Evolutionary conservation across 2,329 filamentous ascomycete species (phyloP).

Genomic region (Aspergillus costaricaensis): DNA sequence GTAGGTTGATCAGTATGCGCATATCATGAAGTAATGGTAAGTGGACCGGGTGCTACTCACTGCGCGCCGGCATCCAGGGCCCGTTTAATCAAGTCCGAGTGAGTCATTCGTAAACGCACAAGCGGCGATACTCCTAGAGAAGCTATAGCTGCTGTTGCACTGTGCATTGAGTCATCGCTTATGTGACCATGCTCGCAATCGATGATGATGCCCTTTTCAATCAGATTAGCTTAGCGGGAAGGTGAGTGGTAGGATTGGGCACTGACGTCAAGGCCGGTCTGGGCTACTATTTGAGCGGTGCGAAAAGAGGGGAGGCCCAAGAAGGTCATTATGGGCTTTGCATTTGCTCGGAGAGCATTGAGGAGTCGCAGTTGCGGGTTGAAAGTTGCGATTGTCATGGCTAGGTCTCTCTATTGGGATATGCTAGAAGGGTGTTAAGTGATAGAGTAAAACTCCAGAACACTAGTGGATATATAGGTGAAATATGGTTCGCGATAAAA

Average conservation of each 20-base stretch:
- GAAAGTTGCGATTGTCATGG: constrained; percentile 7
- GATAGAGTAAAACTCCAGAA: neutral
- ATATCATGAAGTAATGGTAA: neutral
- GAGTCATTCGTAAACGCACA: constrained; percentile 24
- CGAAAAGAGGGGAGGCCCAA: constrained; percentile 23
- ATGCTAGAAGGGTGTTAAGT: neutral
- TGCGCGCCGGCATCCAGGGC: constrained; percentile 30
- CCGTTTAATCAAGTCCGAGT: constrained; percentile 28
- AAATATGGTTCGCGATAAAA: too few relatives aligned
- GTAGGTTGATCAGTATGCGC: neutral
- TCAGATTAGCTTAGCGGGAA: neutral
- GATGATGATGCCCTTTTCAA: constrained; percentile 22
- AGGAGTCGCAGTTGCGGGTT: constrained; percentile 21
- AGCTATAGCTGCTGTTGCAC: constrained; percentile 28
- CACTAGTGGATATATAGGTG: too few relatives aligned
- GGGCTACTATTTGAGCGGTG: constrained; percentile 23
- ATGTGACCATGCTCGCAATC: constrained; percentile 34
- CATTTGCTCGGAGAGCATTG: constrained; percentile 17
- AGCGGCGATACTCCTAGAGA: constrained; percentile 28
- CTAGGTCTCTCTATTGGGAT: neutral
- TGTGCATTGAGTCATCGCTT: constrained; percentile 33
- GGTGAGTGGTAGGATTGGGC: neutral
- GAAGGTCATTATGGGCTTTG: constrained; percentile 26
- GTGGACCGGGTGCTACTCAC: constrained; percentile 9
- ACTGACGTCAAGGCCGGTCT: constrained; percentile 24